Evolutionary conservation across 176 grass and related monocot species (phyloP), one percentile per base, ranked within the genome.

Genomic region (Eleusine coracana): DNA sequence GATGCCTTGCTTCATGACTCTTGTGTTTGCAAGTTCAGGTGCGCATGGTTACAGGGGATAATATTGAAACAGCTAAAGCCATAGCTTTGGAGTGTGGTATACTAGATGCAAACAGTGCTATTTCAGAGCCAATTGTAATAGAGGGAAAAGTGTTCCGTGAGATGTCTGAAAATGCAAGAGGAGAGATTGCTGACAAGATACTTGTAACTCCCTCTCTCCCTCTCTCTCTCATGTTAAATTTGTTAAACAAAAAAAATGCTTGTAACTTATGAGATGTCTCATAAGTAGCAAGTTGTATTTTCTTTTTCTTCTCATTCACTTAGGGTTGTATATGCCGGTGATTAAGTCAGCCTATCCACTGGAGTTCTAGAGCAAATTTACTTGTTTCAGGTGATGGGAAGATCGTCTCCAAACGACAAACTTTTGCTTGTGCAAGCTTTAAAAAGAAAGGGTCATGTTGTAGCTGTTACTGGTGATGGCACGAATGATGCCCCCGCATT

Each of bases 71-170:
- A 67, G 96, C 96, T 45, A 98, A 98, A 67, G 92, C 96, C 69
- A 95, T 98, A 84, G 96, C 96, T 64, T 87, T 98, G 65, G 96
- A 98, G 70, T 98, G 96, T 71, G 93, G 96, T 74, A 98, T 98
- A 93, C 85, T 98, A 66, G 77, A 87, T 70, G 74, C 87, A 75
- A 82, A 85, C 40, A 21, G 37, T 68, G 37, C 48, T 81, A 51
- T 66, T 60, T 69, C 83, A 21, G 89, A 93, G 59, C 85, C 80
- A 54, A 44, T 66, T 58, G 69, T 96, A 80, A 99, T 99, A 68
- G 96, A 99, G 79, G 96, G 96, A 45, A 94, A 80, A 87, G 87
- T 75, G 40, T 99, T 99, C 50, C 92, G 93, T 28, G 93, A 87
- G 82, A 82, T 90, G 85, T 87, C 91, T 76, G 91, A 93, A 81